These are phyloP conservation scores for Leccinum pachyderme DNA, from an alignment of 1,284 basidiomycete genomes.

Conservation along the genomic window DNA sequence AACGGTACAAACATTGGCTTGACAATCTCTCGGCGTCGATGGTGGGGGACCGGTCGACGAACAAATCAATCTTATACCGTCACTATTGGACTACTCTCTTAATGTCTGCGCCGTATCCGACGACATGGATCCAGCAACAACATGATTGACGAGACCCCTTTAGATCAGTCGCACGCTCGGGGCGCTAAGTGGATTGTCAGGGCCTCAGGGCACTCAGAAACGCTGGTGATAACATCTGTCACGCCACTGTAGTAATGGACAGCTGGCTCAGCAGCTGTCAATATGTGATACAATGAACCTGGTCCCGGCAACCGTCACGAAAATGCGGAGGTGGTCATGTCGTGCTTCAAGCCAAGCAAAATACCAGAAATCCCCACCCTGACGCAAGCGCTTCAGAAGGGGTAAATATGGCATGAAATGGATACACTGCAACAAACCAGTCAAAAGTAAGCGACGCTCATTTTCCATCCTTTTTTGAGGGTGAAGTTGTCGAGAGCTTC, in stretches of 20 bases:
- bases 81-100: not conserved
- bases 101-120: not conserved
- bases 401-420: not conserved
- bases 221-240: not conserved
- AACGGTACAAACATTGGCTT: not conserved
- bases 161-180: not conserved
- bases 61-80: not conserved
- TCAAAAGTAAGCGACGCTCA: slow-evolving; percentile 74
- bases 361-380: not conserved
- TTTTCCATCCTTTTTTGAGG: slow-evolving; percentile 78
- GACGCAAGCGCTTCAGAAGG: not conserved
- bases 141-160: not conserved
- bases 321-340: not conserved
- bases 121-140: not conserved
- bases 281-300: not conserved
- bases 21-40: not conserved
- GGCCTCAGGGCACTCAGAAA: not conserved
- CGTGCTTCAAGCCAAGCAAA: not conserved
- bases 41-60: not conserved
- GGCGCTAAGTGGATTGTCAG: not conserved
- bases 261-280: not conserved
- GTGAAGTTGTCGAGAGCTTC: slow-evolving; percentile 77
- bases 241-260: not conserved
- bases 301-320: not conserved
- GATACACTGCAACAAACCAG: slow-evolving; percentile 17